Conservation (phyloP, 345 rosid species). For the Erysimum cheiranthoides region DNA sequence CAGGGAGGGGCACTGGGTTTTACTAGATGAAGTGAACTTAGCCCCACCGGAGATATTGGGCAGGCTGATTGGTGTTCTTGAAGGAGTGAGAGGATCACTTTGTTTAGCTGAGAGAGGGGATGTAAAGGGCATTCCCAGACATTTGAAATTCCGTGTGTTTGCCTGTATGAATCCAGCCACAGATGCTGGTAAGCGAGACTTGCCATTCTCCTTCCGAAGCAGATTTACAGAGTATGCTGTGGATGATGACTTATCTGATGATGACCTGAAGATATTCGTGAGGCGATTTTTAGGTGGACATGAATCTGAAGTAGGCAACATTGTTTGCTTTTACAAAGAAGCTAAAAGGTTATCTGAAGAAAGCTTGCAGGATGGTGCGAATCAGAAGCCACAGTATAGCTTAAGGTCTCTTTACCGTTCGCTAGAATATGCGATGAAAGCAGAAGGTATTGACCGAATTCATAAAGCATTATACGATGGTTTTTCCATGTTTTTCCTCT, state of each 20-base stretch:
- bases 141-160: slow-evolving; percentile 81
- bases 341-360: slow-evolving; percentile 83
- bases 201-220: slow-evolving; percentile 74
- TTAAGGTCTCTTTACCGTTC: slow-evolving; percentile 94
- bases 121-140: slow-evolving; percentile 66
- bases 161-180: slow-evolving; percentile 99
- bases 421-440: slow-evolving; percentile 76
- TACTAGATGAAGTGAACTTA: slow-evolving; percentile 96
- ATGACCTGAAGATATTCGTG: slow-evolving; percentile 77
- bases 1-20: slow-evolving; percentile 87
- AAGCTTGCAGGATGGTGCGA: slow-evolving; percentile 97
- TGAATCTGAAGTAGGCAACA: slow-evolving; percentile 52
- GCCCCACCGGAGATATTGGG: slow-evolving; percentile 96
- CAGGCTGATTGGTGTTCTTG: slow-evolving; percentile 90
- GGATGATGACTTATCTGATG: slow-evolving; percentile 76
- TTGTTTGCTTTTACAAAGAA: slow-evolving; percentile 73
- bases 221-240: slow-evolving; percentile 93
- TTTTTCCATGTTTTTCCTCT: slow-evolving; percentile 87
- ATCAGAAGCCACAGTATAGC: slow-evolving; percentile 97
- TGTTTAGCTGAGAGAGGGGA: slow-evolving; percentile 98
- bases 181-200: slow-evolving; percentile 97
- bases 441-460: slow-evolving; percentile 62
- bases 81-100: slow-evolving; percentile 86
- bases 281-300: slow-evolving; percentile 68
- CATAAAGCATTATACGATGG: slow-evolving; percentile 84